Base-by-base conservation (phyloP, 352 stramenopile genomes). In the Thraustochytrium striatum region DNA sequence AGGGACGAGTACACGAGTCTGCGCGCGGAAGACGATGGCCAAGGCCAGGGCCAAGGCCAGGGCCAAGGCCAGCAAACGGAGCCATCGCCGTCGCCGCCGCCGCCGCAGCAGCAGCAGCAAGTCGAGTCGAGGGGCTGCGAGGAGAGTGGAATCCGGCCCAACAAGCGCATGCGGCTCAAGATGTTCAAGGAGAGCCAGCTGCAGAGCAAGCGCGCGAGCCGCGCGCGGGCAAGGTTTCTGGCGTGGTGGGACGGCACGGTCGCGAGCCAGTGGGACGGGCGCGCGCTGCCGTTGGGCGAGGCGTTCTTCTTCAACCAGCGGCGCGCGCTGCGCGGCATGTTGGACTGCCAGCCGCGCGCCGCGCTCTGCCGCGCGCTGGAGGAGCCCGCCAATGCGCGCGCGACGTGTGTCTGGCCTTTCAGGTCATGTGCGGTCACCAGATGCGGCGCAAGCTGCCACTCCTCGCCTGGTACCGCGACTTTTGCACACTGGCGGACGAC, bases 401-500 rank as follows among this genome's bases (percentile, higher is more conserved):
- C 32, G 65, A 75, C 43, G 68, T 43, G 19, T 21, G n/a, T 43
- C n/a, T 25, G 19, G 65, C 50, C 3, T 75, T 33, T 25, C 65
- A 75, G 41, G 68, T 75, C 36, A 39, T 75, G 7, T 32, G 41
- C 21, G 65, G 65, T 28, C 65, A 75, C 36, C 13, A 38, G 11
- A 25, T 33, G 1, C 7, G 44, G 25, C 61, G 36, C 7, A 30
- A 70, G 9, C 35, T 75, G 1, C 11, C 32, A 21, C 58, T 75
- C 41, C 65, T 75, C 25, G 52, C 43, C 13, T 75, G 65, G 65
- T 75, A 44, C 30, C 19, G 44, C 32, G 65, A 75, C 1, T 75
- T 75, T 43, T 75, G 65, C 25, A n/a, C n/a, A n/a, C n/a, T n/a
- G n/a, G 52, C 44, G 16, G 65, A 39, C 16, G 7, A 43, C 41